phyloP scores from a whole-genome alignment of 2,329 filamentous ascomycete species.

The Blastomyces parvus region DNA sequence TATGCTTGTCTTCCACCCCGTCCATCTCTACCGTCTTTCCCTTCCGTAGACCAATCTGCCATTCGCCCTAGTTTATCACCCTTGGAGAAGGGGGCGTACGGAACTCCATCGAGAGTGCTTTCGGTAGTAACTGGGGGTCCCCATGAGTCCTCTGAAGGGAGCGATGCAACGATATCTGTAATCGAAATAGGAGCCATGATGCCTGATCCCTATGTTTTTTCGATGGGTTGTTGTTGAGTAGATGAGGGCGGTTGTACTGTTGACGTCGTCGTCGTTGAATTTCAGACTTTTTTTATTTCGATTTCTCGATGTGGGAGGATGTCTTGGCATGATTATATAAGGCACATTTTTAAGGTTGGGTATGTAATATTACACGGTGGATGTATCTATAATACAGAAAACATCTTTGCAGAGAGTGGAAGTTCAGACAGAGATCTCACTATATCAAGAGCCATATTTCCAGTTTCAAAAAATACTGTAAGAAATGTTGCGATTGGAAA shows the following conservation, averaged over 20 bases:
- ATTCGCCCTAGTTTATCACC: slow-evolving; percentile 97
- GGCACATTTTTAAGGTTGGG: not conserved
- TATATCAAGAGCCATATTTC: not conserved
- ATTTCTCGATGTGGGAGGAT: slow-evolving; percentile 12
- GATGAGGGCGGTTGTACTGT: not conserved
- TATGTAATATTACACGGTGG: not conserved
- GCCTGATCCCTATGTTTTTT: slow-evolving; percentile 10
- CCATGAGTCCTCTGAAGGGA: slow-evolving; percentile 73
- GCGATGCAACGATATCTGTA: slow-evolving; percentile 58
- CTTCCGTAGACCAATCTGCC: slow-evolving; percentile 93
- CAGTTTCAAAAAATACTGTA: not conserved
- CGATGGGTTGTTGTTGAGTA: not conserved
- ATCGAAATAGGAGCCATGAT: slow-evolving; percentile 47
- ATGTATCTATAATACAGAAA: not conserved
- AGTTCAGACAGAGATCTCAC: not conserved
- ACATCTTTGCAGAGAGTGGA: too few species aligned
- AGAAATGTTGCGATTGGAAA: not conserved
- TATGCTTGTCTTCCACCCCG: slow-evolving; percentile 79
- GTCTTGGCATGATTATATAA: slow-evolving; percentile 12
- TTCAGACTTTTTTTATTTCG: slow-evolving; percentile 9
- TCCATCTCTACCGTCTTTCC: slow-evolving; percentile 61
- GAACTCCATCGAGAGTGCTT: slow-evolving; percentile 86
- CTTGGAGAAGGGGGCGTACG: slow-evolving; percentile 97
- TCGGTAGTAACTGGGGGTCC: slow-evolving; percentile 73
- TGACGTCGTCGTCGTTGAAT: slow-evolving; percentile 2